Percentiles rank a stretch among this genome's conserved stretches.
phyloP scores from a whole-genome alignment of 495 filamentous ascomycete species.

The Xeromyces bisporus region DNA sequence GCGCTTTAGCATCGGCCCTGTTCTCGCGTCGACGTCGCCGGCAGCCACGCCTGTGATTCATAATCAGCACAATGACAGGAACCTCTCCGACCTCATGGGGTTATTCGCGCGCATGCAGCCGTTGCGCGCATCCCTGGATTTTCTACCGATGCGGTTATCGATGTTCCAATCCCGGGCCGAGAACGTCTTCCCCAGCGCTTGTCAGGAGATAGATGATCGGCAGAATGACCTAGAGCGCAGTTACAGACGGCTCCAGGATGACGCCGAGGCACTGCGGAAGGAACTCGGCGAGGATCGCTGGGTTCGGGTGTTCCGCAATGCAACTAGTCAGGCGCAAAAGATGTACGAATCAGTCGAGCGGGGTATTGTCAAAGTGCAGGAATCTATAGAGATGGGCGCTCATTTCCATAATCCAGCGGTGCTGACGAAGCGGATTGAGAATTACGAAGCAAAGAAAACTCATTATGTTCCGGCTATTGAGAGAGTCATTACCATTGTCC shows the following conservation, averaged over 20 bases:
- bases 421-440: conserved; percentile 70
- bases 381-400: conserved; percentile 56
- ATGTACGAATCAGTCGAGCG: conserved; percentile 87
- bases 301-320: conserved; percentile 86
- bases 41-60: conserved; percentile 36
- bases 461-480: conserved; percentile 94
- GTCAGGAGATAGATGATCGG: conserved; percentile 66
- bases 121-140: conserved; percentile 79
- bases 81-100: conserved; percentile 57
- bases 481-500: conserved; percentile 74
- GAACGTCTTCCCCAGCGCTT: conserved; percentile 66
- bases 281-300: conserved; percentile 91
- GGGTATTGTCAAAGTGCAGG: conserved; percentile 64
- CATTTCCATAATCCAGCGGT: conserved; percentile 49
- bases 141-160: conserved; percentile 87
- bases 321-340: conserved; percentile 80
- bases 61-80: conserved; percentile 57
- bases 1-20: conserved; percentile 47
- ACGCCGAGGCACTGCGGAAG: conserved; percentile 70
- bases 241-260: conserved; percentile 68
- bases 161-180: conserved; percentile 67
- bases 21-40: conserved; percentile 41
- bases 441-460: conserved; percentile 83
- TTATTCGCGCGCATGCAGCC: conserved; percentile 93
- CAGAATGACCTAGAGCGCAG: conserved; percentile 51